Evolutionary conservation across 305 asterid species (phyloP), one percentile per base, ranked within the genome.

Genomic region (Fraxinus greggii): DNA sequence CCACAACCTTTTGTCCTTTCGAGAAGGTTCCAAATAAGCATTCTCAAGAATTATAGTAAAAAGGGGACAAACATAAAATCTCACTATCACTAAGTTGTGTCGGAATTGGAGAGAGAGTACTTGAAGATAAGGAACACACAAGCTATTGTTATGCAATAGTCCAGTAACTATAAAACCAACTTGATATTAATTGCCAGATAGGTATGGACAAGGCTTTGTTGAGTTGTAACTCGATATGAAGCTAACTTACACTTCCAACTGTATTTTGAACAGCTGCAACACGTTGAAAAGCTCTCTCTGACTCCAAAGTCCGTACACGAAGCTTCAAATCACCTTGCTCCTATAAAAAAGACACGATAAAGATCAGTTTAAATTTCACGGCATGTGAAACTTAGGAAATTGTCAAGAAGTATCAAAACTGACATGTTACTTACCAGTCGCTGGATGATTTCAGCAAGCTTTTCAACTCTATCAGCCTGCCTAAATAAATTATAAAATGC

Each of bases 301-400:
- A 94, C 88, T 96, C 99, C 90, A 96, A 88, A 78, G 98, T 88
- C 82, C 99, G 92, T 4, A 95, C 98, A 3, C 99, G 97, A 78
- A 96, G 98, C 89, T 96, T 94, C 85, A 96, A 85, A 88, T 94
- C 98, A 0, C 99, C 99, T 96, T 96, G 98, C 87, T 96, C 99
- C 99, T 95, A 81, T 65, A 65, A 88, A 72, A 23, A 72, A 15
- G 51, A 59, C 76, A 70, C 3, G 56, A 75, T 26, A 19, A 42
- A 24, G 40, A 24, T 51, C 79, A 32, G 69, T 9, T 56, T 8
- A 24, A 79, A 23, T 48, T 77, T 72, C 32, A 63, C 21, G 26
- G 42, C 78, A 21, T 42, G 32, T 3, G 24, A 33, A 28, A 83
- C 7, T 19, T 5, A 28, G 4, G 4, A 29, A 79, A 77, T 54